phyloP scores from a whole-genome alignment of 495 filamentous ascomycete species.

The Pseudotulostoma volvatum region DNA sequence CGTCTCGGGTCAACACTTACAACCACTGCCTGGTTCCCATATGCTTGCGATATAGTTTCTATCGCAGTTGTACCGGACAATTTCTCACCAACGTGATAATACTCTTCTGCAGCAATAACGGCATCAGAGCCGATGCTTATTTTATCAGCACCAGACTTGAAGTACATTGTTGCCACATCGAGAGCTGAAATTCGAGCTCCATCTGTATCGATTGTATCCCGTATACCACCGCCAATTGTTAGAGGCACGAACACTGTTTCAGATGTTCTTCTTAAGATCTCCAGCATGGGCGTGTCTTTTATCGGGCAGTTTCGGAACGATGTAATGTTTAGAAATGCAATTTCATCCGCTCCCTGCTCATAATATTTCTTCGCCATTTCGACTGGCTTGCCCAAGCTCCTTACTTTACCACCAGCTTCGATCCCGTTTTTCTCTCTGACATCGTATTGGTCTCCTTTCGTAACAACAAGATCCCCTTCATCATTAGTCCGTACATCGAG shows the following conservation, averaged over 20 bases:
- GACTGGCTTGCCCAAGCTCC: slow-evolving; percentile 91
- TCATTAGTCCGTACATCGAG: slow-evolving; percentile 96
- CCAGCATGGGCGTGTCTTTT: slow-evolving; percentile 86
- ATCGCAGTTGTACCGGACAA: slow-evolving; percentile 75
- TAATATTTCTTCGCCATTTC: slow-evolving; percentile 90
- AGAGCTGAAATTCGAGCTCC: slow-evolving; percentile 75
- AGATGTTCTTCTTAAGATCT: slow-evolving; percentile 70
- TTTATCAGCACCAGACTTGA: slow-evolving; percentile 96
- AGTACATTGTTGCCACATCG: slow-evolving; percentile 91
- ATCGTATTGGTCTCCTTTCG: slow-evolving; percentile 97
- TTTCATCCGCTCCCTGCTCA: slow-evolving; percentile 88
- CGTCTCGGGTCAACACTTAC: slow-evolving; percentile 88
- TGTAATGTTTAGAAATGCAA: slow-evolving; percentile 96
- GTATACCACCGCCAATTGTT: slow-evolving; percentile 89
- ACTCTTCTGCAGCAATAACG: slow-evolving; percentile 81
- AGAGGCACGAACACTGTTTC: slow-evolving; percentile 94
- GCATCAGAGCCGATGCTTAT: slow-evolving; percentile 95
- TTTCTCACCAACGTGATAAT: slow-evolving; percentile 47
- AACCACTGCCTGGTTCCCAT: slow-evolving; percentile 94
- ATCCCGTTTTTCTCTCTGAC: slow-evolving; percentile 72
- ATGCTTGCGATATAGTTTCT: slow-evolving; percentile 82
- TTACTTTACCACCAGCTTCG: slow-evolving; percentile 50
- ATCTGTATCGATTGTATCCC: slow-evolving; percentile 75
- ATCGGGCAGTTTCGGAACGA: slow-evolving; percentile 90
- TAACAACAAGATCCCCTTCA: slow-evolving; percentile 85